Evolutionary conservation across 2,329 filamentous ascomycete genomes (phyloP).

Genomic region (Pseudogymnoascus verrucosus): DNA sequence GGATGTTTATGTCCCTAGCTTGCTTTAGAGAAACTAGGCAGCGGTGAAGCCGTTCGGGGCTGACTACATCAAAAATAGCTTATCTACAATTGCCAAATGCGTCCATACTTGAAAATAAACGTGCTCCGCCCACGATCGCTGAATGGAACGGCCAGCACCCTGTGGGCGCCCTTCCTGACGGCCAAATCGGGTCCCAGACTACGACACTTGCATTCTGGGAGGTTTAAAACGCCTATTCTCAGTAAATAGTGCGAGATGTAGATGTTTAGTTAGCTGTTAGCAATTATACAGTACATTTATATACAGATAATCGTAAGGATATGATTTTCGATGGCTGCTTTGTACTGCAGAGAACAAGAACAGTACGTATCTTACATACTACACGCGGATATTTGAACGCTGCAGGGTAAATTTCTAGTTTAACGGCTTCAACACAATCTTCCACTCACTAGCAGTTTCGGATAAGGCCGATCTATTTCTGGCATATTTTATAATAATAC

Average conservation of each 20-base stretch:
- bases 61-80: background rate
- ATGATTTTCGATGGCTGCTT: background rate
- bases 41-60: background rate
- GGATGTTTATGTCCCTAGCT: background rate
- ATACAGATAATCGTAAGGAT: background rate
- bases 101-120: background rate
- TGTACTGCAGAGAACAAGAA: background rate
- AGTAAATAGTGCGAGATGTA: background rate
- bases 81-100: background rate
- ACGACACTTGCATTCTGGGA: background rate
- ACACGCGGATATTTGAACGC: background rate
- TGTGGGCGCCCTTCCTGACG: background rate
- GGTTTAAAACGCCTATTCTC: background rate
- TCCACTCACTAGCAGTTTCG: background rate
- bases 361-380: background rate
- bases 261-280: too few relatives aligned
- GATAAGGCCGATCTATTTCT: slow-evolving; percentile 4
- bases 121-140: background rate
- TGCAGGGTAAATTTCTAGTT: background rate
- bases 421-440: background rate
- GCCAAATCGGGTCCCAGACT: background rate
- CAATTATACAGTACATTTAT: background rate
- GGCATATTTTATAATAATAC: slow-evolving; percentile 2
- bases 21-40: background rate
- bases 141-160: background rate